These are phyloP conservation scores for Platanthera zijinensis DNA, from an alignment of 106 monocot species.

Conservation along the genomic window DNA sequence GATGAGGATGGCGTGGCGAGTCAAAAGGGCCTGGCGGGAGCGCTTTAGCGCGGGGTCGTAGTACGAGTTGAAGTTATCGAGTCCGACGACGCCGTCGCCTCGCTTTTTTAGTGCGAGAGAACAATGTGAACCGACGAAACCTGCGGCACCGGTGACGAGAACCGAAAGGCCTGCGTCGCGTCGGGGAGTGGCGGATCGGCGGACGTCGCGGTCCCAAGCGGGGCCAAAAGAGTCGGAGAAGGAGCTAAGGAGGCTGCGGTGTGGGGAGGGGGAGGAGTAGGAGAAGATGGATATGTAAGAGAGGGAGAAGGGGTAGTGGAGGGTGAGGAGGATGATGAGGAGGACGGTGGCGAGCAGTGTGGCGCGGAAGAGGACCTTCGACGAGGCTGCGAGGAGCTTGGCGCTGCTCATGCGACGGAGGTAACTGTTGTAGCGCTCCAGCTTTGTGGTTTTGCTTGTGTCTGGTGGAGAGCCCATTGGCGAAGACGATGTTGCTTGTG, in stretches of 20 bases:
- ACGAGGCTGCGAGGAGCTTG: conserved; percentile 2
- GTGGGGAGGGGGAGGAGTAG: neutral
- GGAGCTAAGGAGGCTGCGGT: neutral
- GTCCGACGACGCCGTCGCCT: conserved; percentile 15
- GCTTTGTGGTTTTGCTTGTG: conserved; percentile 3
- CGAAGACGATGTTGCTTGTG: neutral
- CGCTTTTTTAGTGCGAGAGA: conserved; percentile 13
- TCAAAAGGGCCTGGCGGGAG: conserved; percentile 4
- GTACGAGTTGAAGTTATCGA: conserved; percentile 19
- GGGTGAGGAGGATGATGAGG: neutral
- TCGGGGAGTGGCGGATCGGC: conserved; percentile 4
- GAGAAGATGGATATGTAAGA: neutral
- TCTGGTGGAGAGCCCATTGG: neutral
- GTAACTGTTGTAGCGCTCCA: conserved; percentile 8
- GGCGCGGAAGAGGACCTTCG: neutral
- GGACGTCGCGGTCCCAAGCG: neutral
- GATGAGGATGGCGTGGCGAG: neutral
- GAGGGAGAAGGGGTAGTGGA: neutral
- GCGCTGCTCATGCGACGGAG: neutral
- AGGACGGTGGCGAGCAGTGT: neutral
- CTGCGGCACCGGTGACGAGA: conserved; percentile 7
- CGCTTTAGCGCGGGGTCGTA: conserved; percentile 16
- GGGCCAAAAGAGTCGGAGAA: neutral
- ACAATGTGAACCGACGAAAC: neutral
- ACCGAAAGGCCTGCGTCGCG: neutral